phyloP scores from a whole-genome alignment of 1,284 basidiomycete species.

The Phaffia rhodozyma region DNA sequence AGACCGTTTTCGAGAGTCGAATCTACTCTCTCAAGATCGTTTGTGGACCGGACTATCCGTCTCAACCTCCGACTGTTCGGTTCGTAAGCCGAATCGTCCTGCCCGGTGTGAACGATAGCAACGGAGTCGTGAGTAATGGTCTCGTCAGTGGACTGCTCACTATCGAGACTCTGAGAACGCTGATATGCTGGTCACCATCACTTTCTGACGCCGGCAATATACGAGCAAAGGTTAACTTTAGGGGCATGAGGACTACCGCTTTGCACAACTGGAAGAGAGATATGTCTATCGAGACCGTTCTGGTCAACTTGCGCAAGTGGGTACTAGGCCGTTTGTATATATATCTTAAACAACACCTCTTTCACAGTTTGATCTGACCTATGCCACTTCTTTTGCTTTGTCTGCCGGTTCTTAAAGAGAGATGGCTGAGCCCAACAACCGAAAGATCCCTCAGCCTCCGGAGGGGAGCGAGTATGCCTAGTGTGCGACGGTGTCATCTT shows the following conservation, averaged over 20 bases:
- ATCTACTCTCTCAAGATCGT: conserved; percentile 92
- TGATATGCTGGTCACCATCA: neutral
- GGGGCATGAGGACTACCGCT: conserved; percentile 47
- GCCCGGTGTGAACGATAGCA: conserved; percentile 70
- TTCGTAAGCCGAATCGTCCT: conserved; percentile 88
- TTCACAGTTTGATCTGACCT: neutral
- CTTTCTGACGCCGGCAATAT: neutral
- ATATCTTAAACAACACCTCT: neutral
- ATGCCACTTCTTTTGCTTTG: neutral
- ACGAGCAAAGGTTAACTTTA: conserved; percentile 49
- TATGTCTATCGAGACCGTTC: conserved; percentile 68
- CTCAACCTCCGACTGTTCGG: conserved; percentile 59
- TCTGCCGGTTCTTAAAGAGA: conserved; percentile 46
- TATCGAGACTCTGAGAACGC: neutral
- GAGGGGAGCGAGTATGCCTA: conserved; percentile 46
- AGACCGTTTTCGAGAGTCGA: conserved; percentile 96
- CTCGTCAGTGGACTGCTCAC: neutral
- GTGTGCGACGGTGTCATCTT: neutral
- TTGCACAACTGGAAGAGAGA: conserved; percentile 61
- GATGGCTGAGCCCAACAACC: conserved; percentile 82
- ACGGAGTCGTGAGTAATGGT: conserved; percentile 45
- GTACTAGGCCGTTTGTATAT: conserved; percentile 27
- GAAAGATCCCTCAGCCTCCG: conserved; percentile 87
- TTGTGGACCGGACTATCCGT: conserved; percentile 75
- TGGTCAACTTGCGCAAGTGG: conserved; percentile 82